Percentiles rank a stretch among this genome's conserved stretches.
Evolutionary conservation across 495 filamentous ascomycete genomes (phyloP).

Genomic region (Aspergillus indologenus): DNA sequence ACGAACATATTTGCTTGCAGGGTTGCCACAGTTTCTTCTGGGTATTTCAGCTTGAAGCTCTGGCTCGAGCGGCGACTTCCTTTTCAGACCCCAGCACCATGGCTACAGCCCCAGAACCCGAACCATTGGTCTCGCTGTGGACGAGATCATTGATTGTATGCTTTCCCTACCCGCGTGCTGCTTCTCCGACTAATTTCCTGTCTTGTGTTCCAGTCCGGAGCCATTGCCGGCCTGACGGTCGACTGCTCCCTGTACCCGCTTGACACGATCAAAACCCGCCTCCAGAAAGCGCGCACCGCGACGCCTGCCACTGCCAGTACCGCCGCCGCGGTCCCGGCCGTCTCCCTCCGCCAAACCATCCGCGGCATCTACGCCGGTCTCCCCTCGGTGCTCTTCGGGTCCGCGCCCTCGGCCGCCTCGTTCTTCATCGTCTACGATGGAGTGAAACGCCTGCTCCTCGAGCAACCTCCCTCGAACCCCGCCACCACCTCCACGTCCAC

Average conservation of each 20-base stretch:
- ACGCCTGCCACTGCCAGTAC: conserved; percentile 50
- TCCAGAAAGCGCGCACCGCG: conserved; percentile 72
- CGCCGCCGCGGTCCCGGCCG: conserved; percentile 49
- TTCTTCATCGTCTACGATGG: conserved; percentile 98
- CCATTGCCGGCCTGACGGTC: conserved; percentile 80
- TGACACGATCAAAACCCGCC: conserved; percentile 89
- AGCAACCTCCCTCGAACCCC: neutral
- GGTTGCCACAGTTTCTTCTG: too few relatives aligned
- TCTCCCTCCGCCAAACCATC: conserved; percentile 52
- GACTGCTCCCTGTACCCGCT: conserved; percentile 89
- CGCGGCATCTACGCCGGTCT: conserved; percentile 70
- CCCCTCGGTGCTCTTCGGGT: conserved; percentile 67
- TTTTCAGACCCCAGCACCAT: too few relatives aligned
- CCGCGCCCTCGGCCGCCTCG: conserved; percentile 92
- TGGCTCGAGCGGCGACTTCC: too few relatives aligned
- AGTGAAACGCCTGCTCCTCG: conserved; percentile 60
- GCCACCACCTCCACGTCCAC: conserved; percentile 17
- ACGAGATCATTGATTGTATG: conserved; percentile 45
- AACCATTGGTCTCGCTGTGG: conserved; percentile 42
- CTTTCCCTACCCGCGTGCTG: neutral
- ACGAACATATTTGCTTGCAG: too few relatives aligned
- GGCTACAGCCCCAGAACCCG: conserved; percentile 30
- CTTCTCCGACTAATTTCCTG: neutral
- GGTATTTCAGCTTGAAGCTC: too few relatives aligned
- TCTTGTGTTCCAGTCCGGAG: conserved; percentile 57